Percentiles rank a stretch among this genome's conserved stretches.
phyloP scores from a whole-genome alignment of 768 basidiomycete species.

The Xerocomellus amylosporus region DNA sequence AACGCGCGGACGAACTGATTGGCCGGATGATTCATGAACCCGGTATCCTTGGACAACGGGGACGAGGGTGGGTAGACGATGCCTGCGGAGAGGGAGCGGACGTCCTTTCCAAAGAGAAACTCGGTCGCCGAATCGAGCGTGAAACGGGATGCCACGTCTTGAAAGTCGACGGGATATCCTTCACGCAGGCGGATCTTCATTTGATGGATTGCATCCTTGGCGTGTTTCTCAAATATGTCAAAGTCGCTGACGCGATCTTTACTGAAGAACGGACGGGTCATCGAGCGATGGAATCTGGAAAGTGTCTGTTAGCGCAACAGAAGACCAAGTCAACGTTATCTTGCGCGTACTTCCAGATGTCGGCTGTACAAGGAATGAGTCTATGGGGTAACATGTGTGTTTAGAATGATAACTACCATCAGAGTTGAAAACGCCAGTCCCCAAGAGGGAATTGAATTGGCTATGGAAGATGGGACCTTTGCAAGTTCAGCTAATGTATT shows the following conservation, averaged over 20 bases:
- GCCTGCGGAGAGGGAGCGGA: slow-evolving; percentile 37
- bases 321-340: not conserved
- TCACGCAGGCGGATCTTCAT: slow-evolving; percentile 32
- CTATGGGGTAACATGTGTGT: not conserved
- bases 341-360: slow-evolving; percentile 38
- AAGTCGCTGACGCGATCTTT: slow-evolving; percentile 41
- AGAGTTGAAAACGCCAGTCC: slow-evolving; percentile 42
- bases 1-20: slow-evolving; percentile 42
- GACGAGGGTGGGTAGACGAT: slow-evolving; percentile 33
- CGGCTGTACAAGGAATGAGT: slow-evolving; percentile 19
- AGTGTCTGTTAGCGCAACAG: not conserved
- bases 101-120: slow-evolving; percentile 50
- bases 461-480: slow-evolving; percentile 25
- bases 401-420: slow-evolving; percentile 27
- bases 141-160: slow-evolving; percentile 44
- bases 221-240: slow-evolving; percentile 39
- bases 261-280: slow-evolving; percentile 44
- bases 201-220: slow-evolving; percentile 32
- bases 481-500: not conserved
- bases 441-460: slow-evolving; percentile 30
- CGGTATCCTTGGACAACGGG: slow-evolving; percentile 21
- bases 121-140: slow-evolving; percentile 58
- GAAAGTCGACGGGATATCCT: slow-evolving; percentile 42
- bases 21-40: slow-evolving; percentile 29
- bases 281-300: slow-evolving; percentile 39